phyloP scores from a whole-genome alignment of 768 basidiomycete genomes.

The Termitomyces bulborhizus region DNA sequence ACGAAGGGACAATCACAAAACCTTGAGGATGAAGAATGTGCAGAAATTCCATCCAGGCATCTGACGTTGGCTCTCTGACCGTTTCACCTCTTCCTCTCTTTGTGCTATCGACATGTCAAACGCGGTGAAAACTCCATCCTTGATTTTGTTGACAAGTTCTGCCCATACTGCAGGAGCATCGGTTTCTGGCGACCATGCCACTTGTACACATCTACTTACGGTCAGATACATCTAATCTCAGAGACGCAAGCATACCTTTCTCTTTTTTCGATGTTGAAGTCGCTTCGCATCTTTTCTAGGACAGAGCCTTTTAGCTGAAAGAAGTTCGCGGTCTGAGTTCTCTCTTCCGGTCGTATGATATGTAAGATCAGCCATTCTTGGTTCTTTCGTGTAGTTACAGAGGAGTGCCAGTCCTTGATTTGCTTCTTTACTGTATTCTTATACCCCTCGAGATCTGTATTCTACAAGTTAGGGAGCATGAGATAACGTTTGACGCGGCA shows the following conservation, averaged over 20 bases:
- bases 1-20: slow-evolving; percentile 19
- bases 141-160: slow-evolving; percentile 82
- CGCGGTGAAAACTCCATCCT: slow-evolving; percentile 80
- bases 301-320: slow-evolving; percentile 84
- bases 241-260: slow-evolving; percentile 53
- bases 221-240: slow-evolving; percentile 11
- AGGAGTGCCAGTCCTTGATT: slow-evolving; percentile 87
- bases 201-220: slow-evolving; percentile 64
- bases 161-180: slow-evolving; percentile 82
- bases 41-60: slow-evolving; percentile 99
- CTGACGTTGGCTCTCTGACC: slow-evolving; percentile 82
- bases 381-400: slow-evolving; percentile 60
- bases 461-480: slow-evolving; percentile 28
- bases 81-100: slow-evolving; percentile 85
- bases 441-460: slow-evolving; percentile 69
- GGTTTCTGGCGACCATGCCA: slow-evolving; percentile 66
- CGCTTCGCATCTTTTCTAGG: slow-evolving; percentile 83
- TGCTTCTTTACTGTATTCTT: slow-evolving; percentile 72
- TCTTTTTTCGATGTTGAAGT: slow-evolving; percentile 86
- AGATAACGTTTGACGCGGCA: slow-evolving; percentile 1
- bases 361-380: slow-evolving; percentile 95
- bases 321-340: slow-evolving; percentile 53
- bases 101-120: slow-evolving; percentile 75
- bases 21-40: slow-evolving; percentile 95
- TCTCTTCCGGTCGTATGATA: slow-evolving; percentile 68